Evolutionary conservation across 2,329 filamentous ascomycete species (phyloP).

Genomic region (Diplocarpon rosae): DNA sequence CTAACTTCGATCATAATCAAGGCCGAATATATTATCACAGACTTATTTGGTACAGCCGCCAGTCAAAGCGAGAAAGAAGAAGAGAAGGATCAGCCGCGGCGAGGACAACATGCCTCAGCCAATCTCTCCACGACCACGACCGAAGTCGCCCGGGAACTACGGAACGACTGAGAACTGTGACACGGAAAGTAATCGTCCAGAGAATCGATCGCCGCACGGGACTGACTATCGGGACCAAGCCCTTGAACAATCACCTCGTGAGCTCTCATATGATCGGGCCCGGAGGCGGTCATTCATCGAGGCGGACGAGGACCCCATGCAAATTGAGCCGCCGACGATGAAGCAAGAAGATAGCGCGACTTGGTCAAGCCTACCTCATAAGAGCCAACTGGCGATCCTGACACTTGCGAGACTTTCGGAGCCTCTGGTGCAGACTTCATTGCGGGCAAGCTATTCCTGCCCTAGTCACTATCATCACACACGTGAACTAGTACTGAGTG

Average conservation of each 20-base stretch:
- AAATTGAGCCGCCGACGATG: conserved; percentile 16
- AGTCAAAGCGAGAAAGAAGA: background rate
- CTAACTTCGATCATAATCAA: too few species aligned
- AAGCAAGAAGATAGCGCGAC: conserved; percentile 35
- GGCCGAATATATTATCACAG: too few species aligned
- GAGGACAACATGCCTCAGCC: background rate
- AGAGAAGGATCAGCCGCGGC: background rate
- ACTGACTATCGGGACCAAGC: conserved; percentile 10
- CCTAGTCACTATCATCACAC: background rate
- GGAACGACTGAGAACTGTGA: conserved; percentile 8
- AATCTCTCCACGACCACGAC: background rate
- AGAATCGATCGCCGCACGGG: conserved; percentile 11
- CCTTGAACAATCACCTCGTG: background rate
- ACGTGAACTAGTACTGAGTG: conserved; percentile 30
- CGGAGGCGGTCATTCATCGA: conserved; percentile 17
- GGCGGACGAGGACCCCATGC: conserved; percentile 23
- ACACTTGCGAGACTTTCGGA: conserved; percentile 73
- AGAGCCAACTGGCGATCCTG: conserved; percentile 67
- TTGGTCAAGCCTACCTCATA: conserved; percentile 68
- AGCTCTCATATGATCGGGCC: conserved; percentile 10
- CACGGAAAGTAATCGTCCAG: conserved; percentile 8
- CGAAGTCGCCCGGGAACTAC: conserved; percentile 7
- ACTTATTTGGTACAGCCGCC: too few species aligned
- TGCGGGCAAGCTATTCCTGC: conserved; percentile 14
- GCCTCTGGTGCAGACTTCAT: conserved; percentile 67